Evolutionary conservation across 352 stramenopile species (phyloP), one percentile per base, ranked within the genome.

Genomic region (Phytophthora chlamydospora): DNA sequence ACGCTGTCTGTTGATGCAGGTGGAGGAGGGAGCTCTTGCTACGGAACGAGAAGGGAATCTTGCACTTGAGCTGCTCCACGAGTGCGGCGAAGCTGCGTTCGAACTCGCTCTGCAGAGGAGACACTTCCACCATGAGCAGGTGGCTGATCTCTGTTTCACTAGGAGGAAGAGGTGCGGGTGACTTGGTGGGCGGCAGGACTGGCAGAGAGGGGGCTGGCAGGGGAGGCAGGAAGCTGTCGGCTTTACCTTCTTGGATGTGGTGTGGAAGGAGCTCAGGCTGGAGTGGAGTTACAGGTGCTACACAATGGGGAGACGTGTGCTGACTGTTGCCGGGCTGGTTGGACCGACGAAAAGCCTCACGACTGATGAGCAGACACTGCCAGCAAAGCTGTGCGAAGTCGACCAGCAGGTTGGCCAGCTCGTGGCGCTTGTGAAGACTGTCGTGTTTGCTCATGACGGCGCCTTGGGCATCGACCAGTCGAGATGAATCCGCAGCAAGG

Each of bases 21-120:
- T 41, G 53, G 1, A 47, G 11, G 6, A 87, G 51, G 38, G 71
- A 71, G 10, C 32, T 17, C 9, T 62, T 49, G 19, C 45, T 62
- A 7, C 62, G 40, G 45, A 62, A 78, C 21, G 50, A 32, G 35
- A 86, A 80, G 5, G 62, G 21, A 8, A 87, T 66, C 39, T 76
- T 76, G 13, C 50, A 45, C 38, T 52, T 59, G 21, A 91, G 59
- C 19, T 83, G 66, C 9, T 65, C 68, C 12, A 91, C 67, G 5
- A 91, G 73, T 6, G 65, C 57, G 12, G 50, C 71, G 48, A 91
- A 93, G 46, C 78, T 83, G 48, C 74, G 76, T 50, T 93, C 80
- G 42, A 93, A 90, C 47, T 91, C 81, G 35, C 70, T 64, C 50
- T 93, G 84, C 16, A 93, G 68, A 14, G 81, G 78, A 31, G 84